phyloP scores from a whole-genome alignment of 805 yeast genomes.

The Ogataea pini region DNA sequence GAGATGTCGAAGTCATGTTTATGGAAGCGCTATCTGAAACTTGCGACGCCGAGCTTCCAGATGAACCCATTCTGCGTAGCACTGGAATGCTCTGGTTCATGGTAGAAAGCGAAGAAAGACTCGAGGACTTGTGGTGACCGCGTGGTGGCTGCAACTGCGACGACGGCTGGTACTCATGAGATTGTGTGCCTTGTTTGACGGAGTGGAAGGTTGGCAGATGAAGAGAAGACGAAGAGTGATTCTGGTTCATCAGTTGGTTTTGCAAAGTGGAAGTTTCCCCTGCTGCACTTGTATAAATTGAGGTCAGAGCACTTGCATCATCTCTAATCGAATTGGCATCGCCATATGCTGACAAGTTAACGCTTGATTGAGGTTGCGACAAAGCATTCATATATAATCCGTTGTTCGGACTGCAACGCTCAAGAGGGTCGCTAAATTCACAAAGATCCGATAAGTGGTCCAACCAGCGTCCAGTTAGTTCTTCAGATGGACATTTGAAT shows the following conservation, averaged over 20 bases:
- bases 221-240: slow-evolving; percentile 25
- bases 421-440: slow-evolving; percentile 45
- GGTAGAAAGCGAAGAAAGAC: slow-evolving; percentile 18
- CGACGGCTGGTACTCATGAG: background rate
- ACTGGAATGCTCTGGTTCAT: slow-evolving; percentile 9
- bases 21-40: slow-evolving; percentile 16
- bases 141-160: background rate
- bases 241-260: slow-evolving; percentile 9
- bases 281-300: slow-evolving; percentile 5
- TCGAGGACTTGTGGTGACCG: slow-evolving; percentile 15
- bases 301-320: slow-evolving; percentile 15
- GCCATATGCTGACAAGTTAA: slow-evolving; percentile 6
- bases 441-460: slow-evolving; percentile 55
- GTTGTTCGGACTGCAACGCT: slow-evolving; percentile 50
- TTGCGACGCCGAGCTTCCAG: slow-evolving; percentile 18
- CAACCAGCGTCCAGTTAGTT: slow-evolving; percentile 53
- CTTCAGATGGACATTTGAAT: slow-evolving; percentile 46
- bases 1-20: slow-evolving; percentile 18
- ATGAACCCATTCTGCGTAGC: slow-evolving; percentile 14
- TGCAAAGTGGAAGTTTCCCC: slow-evolving; percentile 8
- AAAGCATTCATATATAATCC: slow-evolving; percentile 14
- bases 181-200: slow-evolving; percentile 14
- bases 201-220: slow-evolving; percentile 30
- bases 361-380: slow-evolving; percentile 12
- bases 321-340: slow-evolving; percentile 15